Base-by-base conservation (phyloP, 208 protist genomes). In the Wallacemonas collosoma region DNA sequence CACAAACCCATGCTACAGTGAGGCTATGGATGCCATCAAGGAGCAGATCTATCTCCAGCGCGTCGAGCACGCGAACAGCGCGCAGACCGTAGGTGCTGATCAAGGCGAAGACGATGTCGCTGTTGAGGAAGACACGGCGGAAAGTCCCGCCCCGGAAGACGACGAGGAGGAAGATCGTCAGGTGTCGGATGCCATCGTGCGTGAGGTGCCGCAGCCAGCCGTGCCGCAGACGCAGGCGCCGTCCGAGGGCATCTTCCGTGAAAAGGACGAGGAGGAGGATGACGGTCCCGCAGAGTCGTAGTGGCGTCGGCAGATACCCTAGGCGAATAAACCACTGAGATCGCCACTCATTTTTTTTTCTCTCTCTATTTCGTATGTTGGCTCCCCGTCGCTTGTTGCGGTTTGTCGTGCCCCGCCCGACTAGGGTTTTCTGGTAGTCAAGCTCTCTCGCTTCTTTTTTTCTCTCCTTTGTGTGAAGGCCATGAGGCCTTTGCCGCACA, bases 1-100 rank as follows among this genome's bases (percentile, higher is more conserved):
- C 7, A 68, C 71, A 2, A 45, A 43, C 2, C 40, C 67, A 40
- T 53, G 53, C 8, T 61, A 75, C 3, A 39, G 5, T 12, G 82
- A 91, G 44, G 76, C 82, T 17, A 75, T 94, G 44, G 67, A 64
- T 3, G 61, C 82, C 17, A 73, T 91, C 17, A 83, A 76, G 9
- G 80, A 87, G 68, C 84, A 94, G 73, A 81, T 91, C 39, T 66
- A 56, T 35, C 67, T 90, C 15, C 84, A 88, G 50, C 83, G 79
- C 36, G 56, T 83, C 65, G n/a, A 65, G 14, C 53, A 26, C 69
- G 74, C 50, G 12, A 60, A 58, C 36, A 7, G 47, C 26, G 26
- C 15, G 39, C 68, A 72, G 35, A 73, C 64, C 14, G 75, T 75
- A 6, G 70, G 68, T 3, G 74, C 70, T 1, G 74, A 51, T 1